Percentiles rank a stretch among this genome's conserved stretches.
Conservation (phyloP, 768 basidiomycete genomes). For the Lentinula raphanica region DNA sequence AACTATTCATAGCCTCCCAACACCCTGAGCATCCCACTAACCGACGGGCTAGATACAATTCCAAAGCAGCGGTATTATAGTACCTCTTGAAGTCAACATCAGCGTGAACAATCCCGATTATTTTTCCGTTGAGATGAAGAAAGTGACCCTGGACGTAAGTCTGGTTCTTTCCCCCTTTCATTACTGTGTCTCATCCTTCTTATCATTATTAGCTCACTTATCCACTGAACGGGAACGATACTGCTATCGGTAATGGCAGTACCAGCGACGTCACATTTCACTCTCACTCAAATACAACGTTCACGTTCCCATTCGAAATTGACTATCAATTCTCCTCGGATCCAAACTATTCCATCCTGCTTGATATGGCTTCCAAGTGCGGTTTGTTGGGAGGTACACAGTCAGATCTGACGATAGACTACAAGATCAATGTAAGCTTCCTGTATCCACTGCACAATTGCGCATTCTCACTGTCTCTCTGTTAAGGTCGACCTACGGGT, state of each 20-base stretch:
- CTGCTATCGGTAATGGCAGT: slow-evolving; percentile 60
- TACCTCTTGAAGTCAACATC: slow-evolving; percentile 64
- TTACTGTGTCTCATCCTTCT: neutral
- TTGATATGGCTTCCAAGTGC: slow-evolving; percentile 61
- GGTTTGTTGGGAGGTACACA: slow-evolving; percentile 41
- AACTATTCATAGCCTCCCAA: slow-evolving; percentile 12
- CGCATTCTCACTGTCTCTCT: neutral
- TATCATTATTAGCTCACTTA: slow-evolving; percentile 52
- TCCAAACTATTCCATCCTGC: slow-evolving; percentile 48
- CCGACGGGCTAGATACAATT: slow-evolving; percentile 25
- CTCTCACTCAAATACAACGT: slow-evolving; percentile 52
- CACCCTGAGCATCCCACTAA: neutral
- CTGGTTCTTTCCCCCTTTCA: neutral
- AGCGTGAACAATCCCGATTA: slow-evolving; percentile 83
- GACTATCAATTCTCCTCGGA: slow-evolving; percentile 52
- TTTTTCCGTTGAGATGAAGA: slow-evolving; percentile 62
- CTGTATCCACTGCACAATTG: neutral
- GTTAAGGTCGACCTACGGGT: slow-evolving; percentile 59
- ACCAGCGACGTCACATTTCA: slow-evolving; percentile 40
- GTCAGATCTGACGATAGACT: slow-evolving; percentile 51
- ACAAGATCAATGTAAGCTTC: slow-evolving; percentile 57
- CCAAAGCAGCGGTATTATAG: slow-evolving; percentile 37
- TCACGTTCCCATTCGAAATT: slow-evolving; percentile 74
- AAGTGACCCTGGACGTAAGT: slow-evolving; percentile 56
- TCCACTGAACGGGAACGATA: slow-evolving; percentile 67